These are phyloP conservation scores for Rubia yunnanensis DNA, from an alignment of 257 asterid genomes.

Conservation along the genomic window DNA sequence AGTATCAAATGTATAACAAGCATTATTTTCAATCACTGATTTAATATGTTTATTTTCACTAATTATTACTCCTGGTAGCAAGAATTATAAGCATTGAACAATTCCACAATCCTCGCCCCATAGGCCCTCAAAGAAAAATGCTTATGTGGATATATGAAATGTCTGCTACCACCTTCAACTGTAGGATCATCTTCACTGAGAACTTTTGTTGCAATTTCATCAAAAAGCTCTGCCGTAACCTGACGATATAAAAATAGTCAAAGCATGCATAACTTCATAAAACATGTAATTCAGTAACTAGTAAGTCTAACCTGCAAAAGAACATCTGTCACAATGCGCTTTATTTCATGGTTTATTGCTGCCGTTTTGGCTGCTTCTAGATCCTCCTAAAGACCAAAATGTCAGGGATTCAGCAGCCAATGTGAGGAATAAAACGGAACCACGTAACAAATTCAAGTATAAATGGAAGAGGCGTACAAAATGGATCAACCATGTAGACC, in stretches of 20 bases:
- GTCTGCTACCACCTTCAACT: conserved; percentile 48
- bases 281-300: conserved; percentile 15
- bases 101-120: not conserved
- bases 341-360: conserved; percentile 88
- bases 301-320: conserved; percentile 74
- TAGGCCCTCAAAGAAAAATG: conserved; percentile 5
- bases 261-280: conserved; percentile 1
- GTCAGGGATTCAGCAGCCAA: conserved; percentile 7
- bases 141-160: not conserved
- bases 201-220: conserved; percentile 93
- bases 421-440: not conserved
- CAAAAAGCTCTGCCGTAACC: conserved; percentile 98
- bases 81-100: conserved; percentile 1
- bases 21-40: not conserved
- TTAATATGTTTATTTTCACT: too few relatives aligned
- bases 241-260: conserved; percentile 39
- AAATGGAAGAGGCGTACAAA: too few relatives aligned
- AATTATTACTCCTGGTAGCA: not conserved
- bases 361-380: conserved; percentile 82
- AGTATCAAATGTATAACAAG: not conserved
- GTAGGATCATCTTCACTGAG: conserved; percentile 64
- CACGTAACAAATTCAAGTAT: not conserved
- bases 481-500: not conserved
- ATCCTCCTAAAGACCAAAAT: conserved; percentile 55
- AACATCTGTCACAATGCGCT: conserved; percentile 91